Base-by-base conservation (phyloP, 305 asterid genomes). In the Andrographis paniculata region DNA sequence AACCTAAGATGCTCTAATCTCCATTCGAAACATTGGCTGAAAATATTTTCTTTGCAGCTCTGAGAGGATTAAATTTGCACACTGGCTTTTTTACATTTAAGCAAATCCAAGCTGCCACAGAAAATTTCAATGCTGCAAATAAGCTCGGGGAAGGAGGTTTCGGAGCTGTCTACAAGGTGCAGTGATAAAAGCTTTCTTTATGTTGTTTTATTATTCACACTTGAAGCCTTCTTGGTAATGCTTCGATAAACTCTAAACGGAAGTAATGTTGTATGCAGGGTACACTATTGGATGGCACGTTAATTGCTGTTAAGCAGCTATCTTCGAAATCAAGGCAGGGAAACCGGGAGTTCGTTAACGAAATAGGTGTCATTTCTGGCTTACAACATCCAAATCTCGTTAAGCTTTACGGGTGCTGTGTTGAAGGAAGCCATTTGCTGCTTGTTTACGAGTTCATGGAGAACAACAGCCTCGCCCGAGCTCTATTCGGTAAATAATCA, bases 61-160 rank as follows among this genome's bases (percentile, higher is more conserved):
- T 72, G 43, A 54, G 69, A 59, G 79, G 74, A 24, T 55, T 78
- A 14, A 74, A 74, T 59, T 52, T 72, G 58, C 66, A 52, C 30
- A 64, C 63, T 16, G 74, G 82, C 1, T 53, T 69, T 20, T 70
- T 67, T 15, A 74, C 82, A 40, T 69, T 45, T 19, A 56, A 71
- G 60, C 82, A 78, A 60, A 69, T 78, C 60, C 67, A 64, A 69
- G 79, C 76, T 41, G 78, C 87, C 62, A 74, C 82, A 14, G 47
- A 63, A 42, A 59, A 74, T 60, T 74, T 78, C 23, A 46, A 67
- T 60, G 43, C 68, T 49, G 75, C 57, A 28, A 74, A 78, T 66
- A 78, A 78, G 49, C 65, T 78, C 36, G 82, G 82, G 5, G 77
- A 78, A 62, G 87, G 87, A 53, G 87, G 80, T 45, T 78, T 78